Conservation (phyloP, 257 asterid genomes). For the Sherardia arvensis region DNA sequence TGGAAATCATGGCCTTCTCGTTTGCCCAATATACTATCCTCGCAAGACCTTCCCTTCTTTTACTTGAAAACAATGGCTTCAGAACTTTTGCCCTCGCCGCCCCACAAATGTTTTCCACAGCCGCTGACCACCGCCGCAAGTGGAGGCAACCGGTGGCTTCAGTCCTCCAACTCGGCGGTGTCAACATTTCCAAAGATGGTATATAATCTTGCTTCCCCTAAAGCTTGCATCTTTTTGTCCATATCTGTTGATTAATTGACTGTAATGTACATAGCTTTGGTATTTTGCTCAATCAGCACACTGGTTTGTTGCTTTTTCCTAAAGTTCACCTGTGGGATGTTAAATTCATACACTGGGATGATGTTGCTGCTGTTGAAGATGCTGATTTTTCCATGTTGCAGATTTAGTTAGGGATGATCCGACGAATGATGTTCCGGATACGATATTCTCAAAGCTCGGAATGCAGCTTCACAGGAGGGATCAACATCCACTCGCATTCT, state of each 20-base stretch:
- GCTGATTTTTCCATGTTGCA: conserved; percentile 25
- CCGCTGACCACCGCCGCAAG: conserved; percentile 19
- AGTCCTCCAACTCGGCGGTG: conserved; percentile 46
- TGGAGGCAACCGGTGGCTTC: conserved; percentile 37
- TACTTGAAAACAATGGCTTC: conserved; percentile 24
- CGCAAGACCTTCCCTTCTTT: conserved; percentile 29
- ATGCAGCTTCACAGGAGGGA: conserved; percentile 91
- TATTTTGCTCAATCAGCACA: neutral
- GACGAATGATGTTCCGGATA: conserved; percentile 79
- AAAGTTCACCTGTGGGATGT: neutral
- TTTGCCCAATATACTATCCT: conserved; percentile 37
- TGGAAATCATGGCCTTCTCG: conserved; percentile 39
- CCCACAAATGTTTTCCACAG: conserved; percentile 26
- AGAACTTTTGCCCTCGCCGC: conserved; percentile 22
- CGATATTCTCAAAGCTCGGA: conserved; percentile 83
- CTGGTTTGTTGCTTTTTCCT: neutral
- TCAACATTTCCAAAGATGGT: conserved; percentile 38
- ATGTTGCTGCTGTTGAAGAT: neutral
- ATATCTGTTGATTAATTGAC: conserved; percentile 5
- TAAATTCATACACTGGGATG: neutral
- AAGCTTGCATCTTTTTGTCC: conserved; percentile 4
- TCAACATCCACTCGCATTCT: conserved; percentile 85
- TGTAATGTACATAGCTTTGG: neutral
- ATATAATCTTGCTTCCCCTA: neutral
- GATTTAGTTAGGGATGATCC: conserved; percentile 91